phyloP scores from a whole-genome alignment of 805 yeast species.

The Pichia insulana region DNA sequence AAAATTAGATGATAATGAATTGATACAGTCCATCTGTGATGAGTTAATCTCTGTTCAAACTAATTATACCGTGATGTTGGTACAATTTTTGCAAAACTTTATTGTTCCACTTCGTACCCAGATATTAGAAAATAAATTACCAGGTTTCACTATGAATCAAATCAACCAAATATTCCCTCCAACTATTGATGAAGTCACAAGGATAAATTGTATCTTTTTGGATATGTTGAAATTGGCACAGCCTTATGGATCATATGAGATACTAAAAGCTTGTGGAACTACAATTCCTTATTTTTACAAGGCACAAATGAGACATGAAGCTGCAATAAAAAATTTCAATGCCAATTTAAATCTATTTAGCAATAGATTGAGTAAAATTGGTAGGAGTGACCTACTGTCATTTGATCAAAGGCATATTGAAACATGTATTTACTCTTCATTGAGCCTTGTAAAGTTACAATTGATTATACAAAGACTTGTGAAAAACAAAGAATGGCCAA shows the following conservation, averaged over 20 bases:
- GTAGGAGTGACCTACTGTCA: constrained; percentile 21
- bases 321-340: constrained; percentile 67
- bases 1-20: constrained; percentile 17
- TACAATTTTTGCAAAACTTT: constrained; percentile 67
- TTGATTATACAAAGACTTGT: constrained; percentile 56
- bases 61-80: constrained; percentile 61
- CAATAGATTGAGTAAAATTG: constrained; percentile 26
- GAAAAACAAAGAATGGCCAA: constrained; percentile 39
- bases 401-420: constrained; percentile 48
- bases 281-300: constrained; percentile 87
- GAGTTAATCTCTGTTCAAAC: constrained; percentile 70
- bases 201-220: constrained; percentile 78
- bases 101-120: constrained; percentile 69
- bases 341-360: constrained; percentile 36
- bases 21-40: constrained; percentile 45
- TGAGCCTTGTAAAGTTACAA: constrained; percentile 65
- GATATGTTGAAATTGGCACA: constrained; percentile 64
- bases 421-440: constrained; percentile 55
- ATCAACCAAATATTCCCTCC: constrained; percentile 85
- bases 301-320: constrained; percentile 90
- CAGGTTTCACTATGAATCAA: constrained; percentile 49
- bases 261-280: constrained; percentile 70
- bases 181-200: constrained; percentile 86
- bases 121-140: constrained; percentile 48
- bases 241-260: constrained; percentile 65